These are phyloP conservation scores for Aspergillus baeticus DNA, from an alignment of 495 filamentous ascomycete species.

Conservation along the genomic window DNA sequence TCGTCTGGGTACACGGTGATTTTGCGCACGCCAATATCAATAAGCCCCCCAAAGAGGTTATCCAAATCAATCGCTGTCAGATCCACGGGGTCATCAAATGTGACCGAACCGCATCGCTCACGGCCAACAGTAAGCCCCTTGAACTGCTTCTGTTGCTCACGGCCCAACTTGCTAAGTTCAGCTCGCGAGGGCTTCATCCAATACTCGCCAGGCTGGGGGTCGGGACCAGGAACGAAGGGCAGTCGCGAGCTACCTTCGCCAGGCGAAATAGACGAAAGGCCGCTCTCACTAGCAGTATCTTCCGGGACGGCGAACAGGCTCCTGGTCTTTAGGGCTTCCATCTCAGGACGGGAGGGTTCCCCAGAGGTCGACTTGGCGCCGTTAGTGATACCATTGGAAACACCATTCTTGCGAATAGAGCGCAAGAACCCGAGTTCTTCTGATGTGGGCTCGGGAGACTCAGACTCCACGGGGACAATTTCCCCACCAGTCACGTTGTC, in stretches of 20 bases:
- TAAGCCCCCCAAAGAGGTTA: constrained; percentile 67
- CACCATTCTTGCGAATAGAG: constrained; percentile 45
- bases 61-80: constrained; percentile 71
- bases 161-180: constrained; percentile 71
- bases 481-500: constrained; percentile 39
- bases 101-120: constrained; percentile 71
- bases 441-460: constrained; percentile 53
- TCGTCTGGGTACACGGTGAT: constrained; percentile 83
- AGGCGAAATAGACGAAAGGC: constrained; percentile 20
- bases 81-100: constrained; percentile 80
- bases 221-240: constrained; percentile 36
- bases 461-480: constrained; percentile 44
- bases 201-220: constrained; percentile 70
- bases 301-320: constrained; percentile 80
- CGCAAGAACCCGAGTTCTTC: constrained; percentile 69
- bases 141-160: constrained; percentile 68
- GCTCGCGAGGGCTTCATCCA: constrained; percentile 75
- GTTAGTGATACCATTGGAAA: constrained; percentile 48
- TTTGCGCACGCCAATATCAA: constrained; percentile 68
- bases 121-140: constrained; percentile 77
- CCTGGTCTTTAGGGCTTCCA: constrained; percentile 70
- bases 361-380: constrained; percentile 30
- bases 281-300: constrained; percentile 40
- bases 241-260: constrained; percentile 32
- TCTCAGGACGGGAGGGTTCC: constrained; percentile 54